Conservation (phyloP, 2,329 filamentous ascomycete species). For the Paraphoma chrysanthemicola region DNA sequence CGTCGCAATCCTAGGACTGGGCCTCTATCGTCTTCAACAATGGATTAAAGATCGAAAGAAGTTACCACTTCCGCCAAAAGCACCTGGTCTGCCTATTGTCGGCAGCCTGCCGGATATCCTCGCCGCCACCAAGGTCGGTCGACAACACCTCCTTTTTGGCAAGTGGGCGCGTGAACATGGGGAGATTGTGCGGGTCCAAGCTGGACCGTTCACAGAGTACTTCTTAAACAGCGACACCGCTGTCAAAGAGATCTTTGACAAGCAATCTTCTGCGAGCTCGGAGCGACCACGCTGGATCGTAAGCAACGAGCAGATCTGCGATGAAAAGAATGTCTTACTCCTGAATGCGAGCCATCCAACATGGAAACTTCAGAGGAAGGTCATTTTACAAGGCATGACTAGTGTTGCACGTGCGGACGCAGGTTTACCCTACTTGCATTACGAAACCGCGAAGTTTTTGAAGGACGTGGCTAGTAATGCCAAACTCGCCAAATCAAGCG, state of each 20-base stretch:
- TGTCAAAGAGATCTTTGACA: slow-evolving; percentile 52
- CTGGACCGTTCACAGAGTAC: slow-evolving; percentile 8
- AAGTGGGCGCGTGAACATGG: slow-evolving; percentile 5
- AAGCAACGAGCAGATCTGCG: slow-evolving; percentile 14
- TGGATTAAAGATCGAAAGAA: slow-evolving; percentile 1
- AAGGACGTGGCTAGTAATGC: slow-evolving; percentile 2
- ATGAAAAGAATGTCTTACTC: slow-evolving; percentile 11
- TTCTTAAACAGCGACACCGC: slow-evolving; percentile 51
- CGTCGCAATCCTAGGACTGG: neutral
- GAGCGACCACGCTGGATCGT: slow-evolving; percentile 34
- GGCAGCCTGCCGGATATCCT: slow-evolving; percentile 10
- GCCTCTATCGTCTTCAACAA: neutral
- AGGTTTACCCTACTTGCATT: slow-evolving; percentile 9
- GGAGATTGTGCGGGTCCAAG: slow-evolving; percentile 10
- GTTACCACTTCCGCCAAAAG: slow-evolving; percentile 7
- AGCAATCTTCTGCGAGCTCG: slow-evolving; percentile 39
- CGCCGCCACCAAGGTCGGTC: slow-evolving; percentile 1
- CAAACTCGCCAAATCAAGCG: slow-evolving; percentile 1
- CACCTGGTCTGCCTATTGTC: slow-evolving; percentile 6
- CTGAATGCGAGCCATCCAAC: slow-evolving; percentile 5
- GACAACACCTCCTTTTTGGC: slow-evolving; percentile 8
- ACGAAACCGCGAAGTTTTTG: slow-evolving; percentile 13
- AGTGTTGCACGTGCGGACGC: slow-evolving; percentile 11
- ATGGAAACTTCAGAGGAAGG: slow-evolving; percentile 11
- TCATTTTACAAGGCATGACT: slow-evolving; percentile 12